Evolutionary conservation across 306 rosid genomes (phyloP).

Genomic region (Lablab purpureus): DNA sequence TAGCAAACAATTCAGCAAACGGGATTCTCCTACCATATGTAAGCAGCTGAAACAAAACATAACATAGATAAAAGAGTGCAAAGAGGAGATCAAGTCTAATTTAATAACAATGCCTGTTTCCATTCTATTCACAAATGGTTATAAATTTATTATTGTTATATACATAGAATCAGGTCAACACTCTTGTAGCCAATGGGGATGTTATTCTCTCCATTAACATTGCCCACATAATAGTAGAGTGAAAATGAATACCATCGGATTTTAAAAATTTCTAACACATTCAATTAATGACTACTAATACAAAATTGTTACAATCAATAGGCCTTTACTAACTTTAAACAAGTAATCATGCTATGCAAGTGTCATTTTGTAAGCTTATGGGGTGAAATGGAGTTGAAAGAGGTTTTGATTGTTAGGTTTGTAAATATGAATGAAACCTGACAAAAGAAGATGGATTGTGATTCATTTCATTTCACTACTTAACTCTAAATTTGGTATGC

Average conservation of each 20-base stretch:
- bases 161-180: background rate
- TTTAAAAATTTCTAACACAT: background rate
- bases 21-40: constrained; percentile 98
- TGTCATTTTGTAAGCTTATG: background rate
- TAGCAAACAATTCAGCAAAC: constrained; percentile 88
- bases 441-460: too few species aligned
- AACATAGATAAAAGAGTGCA: background rate
- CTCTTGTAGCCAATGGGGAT: background rate
- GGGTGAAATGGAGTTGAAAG: too few species aligned
- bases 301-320: background rate
- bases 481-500: too few species aligned
- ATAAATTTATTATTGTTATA: background rate
- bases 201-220: background rate
- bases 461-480: too few species aligned
- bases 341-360: background rate
- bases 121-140: background rate
- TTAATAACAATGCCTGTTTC: background rate
- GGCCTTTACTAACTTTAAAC: background rate
- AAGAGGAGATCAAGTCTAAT: too few species aligned
- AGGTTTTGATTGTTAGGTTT: too few species aligned
- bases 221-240: background rate
- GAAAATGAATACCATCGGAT: background rate
- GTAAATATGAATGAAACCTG: background rate
- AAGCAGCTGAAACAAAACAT: constrained; percentile 53
- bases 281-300: background rate